Evolutionary conservation across 352 stramenopile genomes (phyloP), one percentile per base, ranked within the genome.

Genomic region (Phytopythium montanum): DNA sequence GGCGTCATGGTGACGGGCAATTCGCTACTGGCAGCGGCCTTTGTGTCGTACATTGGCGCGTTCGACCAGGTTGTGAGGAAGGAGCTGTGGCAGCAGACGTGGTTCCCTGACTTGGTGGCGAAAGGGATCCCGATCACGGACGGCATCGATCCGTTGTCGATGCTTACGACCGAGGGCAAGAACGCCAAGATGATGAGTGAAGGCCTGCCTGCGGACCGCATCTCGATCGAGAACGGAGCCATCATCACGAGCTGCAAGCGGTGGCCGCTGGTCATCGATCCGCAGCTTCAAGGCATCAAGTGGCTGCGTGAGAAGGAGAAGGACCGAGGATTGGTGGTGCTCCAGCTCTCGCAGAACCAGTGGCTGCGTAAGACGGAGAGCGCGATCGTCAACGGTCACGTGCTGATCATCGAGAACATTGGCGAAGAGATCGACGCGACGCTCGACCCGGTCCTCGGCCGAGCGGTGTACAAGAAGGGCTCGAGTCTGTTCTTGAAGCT

Each of bases 151-250:
- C 97, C 97, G 25, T 73, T 99, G 18, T 82, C 89, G 16, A 88
- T 99, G 77, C 82, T 99, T 28, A 98, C 96, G 19, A 98, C 95
- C 19, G 96, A 99, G 56, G 94, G 92, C 10, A 97, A 97, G 65
- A 99, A 98, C 57, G 94, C 95, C 5, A 97, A 98, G 67, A 99
- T 99, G 95, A 97, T 98, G 64, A 97, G 89, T 60, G 94, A 99
- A 60, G 97, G 97, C 8, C 70, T 99, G 18, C 96, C 96, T 9
- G 95, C 96, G 41, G 97, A 99, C 81, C 88, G 96, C 26, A 98
- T 99, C 54, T 98, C 93, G 26, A 95, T 99, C 25, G 96, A 99
- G 61, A 99, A 99, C 66, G 94, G 97, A 41, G 94, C 96, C 2
- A 97, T 99, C 55, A 98, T 99, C 66, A 98, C 85, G 31, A 98